phyloP scores from a whole-genome alignment of 78 protist genomes.

The Guillardia theta region DNA sequence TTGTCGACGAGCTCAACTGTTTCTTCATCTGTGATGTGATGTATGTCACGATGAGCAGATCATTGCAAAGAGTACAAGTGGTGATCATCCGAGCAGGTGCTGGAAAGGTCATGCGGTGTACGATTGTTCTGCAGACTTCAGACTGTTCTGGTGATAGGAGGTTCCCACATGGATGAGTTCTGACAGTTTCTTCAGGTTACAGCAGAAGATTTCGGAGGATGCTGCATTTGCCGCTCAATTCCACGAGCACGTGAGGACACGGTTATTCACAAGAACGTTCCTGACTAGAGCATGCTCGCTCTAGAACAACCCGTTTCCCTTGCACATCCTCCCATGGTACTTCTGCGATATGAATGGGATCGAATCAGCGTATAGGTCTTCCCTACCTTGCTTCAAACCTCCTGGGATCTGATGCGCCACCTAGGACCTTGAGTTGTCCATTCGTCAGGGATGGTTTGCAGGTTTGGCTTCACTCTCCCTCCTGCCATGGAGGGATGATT shows the following conservation, averaged over 20 bases:
- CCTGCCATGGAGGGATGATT: neutral
- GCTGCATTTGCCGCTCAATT: neutral
- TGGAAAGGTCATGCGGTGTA: conserved; percentile 5
- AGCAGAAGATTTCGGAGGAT: neutral
- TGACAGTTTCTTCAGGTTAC: neutral
- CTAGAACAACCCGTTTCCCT: neutral
- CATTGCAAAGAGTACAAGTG: too few relatives aligned
- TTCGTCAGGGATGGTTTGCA: neutral
- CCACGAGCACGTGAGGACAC: neutral
- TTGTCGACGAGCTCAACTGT: neutral
- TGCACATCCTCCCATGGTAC: neutral
- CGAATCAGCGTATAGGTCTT: neutral
- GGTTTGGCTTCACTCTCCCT: too few relatives aligned
- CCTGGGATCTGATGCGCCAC: too few relatives aligned
- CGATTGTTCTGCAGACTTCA: neutral
- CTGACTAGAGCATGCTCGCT: neutral
- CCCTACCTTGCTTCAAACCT: too few relatives aligned
- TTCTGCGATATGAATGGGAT: neutral
- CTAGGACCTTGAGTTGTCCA: too few relatives aligned
- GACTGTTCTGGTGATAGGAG: too few relatives aligned
- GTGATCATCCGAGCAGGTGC: too few relatives aligned
- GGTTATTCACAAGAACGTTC: neutral
- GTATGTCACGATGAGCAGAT: neutral
- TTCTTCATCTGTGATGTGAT: conserved; percentile 8
- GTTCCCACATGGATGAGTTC: neutral